These are phyloP conservation scores for Paraconiothyrium brasiliense DNA, from an alignment of 2,329 filamentous ascomycete genomes.

Conservation along the genomic window DNA sequence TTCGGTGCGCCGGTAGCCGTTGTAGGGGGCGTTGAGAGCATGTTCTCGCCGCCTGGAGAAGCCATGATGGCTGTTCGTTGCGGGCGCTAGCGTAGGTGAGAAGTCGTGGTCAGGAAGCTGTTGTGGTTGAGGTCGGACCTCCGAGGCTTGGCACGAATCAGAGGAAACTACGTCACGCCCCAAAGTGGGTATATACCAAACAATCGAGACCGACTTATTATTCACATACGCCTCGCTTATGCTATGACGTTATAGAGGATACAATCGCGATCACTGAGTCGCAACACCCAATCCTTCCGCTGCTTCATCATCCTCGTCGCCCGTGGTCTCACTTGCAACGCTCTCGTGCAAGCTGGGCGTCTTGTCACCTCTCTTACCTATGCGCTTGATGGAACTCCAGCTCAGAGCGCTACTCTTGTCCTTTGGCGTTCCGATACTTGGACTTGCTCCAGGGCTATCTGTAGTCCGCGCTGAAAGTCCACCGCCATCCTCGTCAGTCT, in stretches of 20 bases:
- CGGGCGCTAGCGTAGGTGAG: slow-evolving; percentile 12
- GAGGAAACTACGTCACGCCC: no score
- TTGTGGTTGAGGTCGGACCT: slow-evolving; percentile 2
- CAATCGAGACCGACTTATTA: background rate
- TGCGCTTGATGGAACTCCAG: slow-evolving; percentile 57
- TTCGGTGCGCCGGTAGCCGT: slow-evolving; percentile 41
- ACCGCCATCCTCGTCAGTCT: slow-evolving; percentile 50
- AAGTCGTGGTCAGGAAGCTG: slow-evolving; percentile 5
- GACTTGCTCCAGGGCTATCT: slow-evolving; percentile 44
- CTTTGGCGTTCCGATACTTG: slow-evolving; percentile 49
- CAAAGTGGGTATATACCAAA: background rate
- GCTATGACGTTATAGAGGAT: background rate
- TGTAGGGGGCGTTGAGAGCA: slow-evolving; percentile 49
- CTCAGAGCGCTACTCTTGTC: slow-evolving; percentile 51
- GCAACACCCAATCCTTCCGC: slow-evolving; percentile 16
- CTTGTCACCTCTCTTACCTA: slow-evolving; percentile 54
- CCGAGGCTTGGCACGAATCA: slow-evolving; percentile 9
- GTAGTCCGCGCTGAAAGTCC: slow-evolving; percentile 36
- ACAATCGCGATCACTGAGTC: background rate
- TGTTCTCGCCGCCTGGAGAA: slow-evolving; percentile 46
- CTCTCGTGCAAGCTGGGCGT: slow-evolving; percentile 59
- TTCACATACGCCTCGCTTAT: slow-evolving; percentile 3
- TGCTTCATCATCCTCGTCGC: slow-evolving; percentile 47
- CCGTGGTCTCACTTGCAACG: slow-evolving; percentile 52
- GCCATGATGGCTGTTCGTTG: slow-evolving; percentile 40